Conservation (phyloP, 2,329 filamentous ascomycete species). For the Hawksworthiomyces lignivorus region DNA sequence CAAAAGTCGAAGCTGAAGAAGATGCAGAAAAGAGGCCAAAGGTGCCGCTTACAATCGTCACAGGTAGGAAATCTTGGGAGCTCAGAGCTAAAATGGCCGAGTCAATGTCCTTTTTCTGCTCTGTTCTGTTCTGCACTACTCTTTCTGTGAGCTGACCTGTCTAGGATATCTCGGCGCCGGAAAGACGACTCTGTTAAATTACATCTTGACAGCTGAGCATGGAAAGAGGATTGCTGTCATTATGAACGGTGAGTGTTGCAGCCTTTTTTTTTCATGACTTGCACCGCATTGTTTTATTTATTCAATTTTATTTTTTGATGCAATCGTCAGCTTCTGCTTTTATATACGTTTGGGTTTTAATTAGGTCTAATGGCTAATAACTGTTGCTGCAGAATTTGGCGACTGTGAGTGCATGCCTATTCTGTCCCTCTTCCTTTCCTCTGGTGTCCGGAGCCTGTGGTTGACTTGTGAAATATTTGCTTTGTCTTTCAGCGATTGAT, state of each 20-base stretch:
- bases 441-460: too few species aligned
- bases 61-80: constrained; percentile 45
- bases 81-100: too few species aligned
- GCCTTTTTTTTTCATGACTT: too few species aligned
- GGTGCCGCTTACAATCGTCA: constrained; percentile 80
- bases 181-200: constrained; percentile 92
- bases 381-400: constrained; percentile 58
- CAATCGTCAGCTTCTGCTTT: background rate
- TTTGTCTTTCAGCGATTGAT: constrained; percentile 60
- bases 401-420: constrained; percentile 20
- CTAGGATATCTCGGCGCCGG: constrained; percentile 88
- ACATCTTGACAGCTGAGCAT: constrained; percentile 89
- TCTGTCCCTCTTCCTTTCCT: too few species aligned
- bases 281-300: background rate
- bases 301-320: background rate
- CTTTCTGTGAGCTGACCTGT: background rate
- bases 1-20: constrained; percentile 26
- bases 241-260: constrained; percentile 66
- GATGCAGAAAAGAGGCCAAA: constrained; percentile 49
- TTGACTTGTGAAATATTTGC: too few species aligned
- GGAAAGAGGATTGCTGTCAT: constrained; percentile 98
- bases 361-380: too few species aligned
- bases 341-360: too few species aligned
- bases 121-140: background rate
- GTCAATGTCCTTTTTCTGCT: background rate